phyloP scores from a whole-genome alignment of 179 eudicot species.

The Silene coronaria region DNA sequence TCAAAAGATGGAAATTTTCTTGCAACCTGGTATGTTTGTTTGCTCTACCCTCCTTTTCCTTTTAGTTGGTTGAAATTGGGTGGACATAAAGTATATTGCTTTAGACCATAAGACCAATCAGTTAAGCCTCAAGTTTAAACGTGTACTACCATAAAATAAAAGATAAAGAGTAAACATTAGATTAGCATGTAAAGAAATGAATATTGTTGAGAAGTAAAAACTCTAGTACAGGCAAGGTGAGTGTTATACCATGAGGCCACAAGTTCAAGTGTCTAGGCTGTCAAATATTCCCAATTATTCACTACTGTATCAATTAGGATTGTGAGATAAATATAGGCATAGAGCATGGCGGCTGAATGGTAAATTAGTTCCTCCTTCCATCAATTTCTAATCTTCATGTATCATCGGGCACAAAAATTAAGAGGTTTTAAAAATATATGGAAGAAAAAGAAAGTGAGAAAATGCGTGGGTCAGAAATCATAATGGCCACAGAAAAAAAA shows the following conservation, averaged over 20 bases:
- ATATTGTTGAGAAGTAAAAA: not conserved
- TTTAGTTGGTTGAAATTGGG: not conserved
- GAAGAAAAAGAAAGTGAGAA: too few relatives aligned
- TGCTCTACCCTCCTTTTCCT: not conserved
- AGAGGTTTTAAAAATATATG: too few relatives aligned
- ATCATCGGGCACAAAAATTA: too few relatives aligned
- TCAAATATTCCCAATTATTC: too few relatives aligned
- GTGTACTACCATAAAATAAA: not conserved
- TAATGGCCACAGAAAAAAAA: too few relatives aligned
- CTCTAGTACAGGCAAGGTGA: not conserved
- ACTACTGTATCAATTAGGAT: not conserved
- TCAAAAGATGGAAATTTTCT: constrained; percentile 70
- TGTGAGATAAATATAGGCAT: not conserved
- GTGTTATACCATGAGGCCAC: too few relatives aligned
- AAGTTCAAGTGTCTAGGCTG: too few relatives aligned
- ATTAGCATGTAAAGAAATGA: constrained; percentile 1
- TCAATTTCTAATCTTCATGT: too few relatives aligned
- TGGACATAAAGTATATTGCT: not conserved
- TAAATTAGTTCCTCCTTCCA: too few relatives aligned
- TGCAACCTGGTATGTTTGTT: constrained; percentile 65
- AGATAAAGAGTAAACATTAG: not conserved
- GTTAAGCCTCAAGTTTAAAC: not conserved
- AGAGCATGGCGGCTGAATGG: not conserved
- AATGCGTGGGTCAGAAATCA: too few relatives aligned
- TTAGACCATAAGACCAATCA: not conserved